Percentiles rank a stretch among this genome's conserved stretches.
These are phyloP conservation scores for Kodamaea restingae DNA, from an alignment of 805 yeast species.

Conservation along the genomic window DNA sequence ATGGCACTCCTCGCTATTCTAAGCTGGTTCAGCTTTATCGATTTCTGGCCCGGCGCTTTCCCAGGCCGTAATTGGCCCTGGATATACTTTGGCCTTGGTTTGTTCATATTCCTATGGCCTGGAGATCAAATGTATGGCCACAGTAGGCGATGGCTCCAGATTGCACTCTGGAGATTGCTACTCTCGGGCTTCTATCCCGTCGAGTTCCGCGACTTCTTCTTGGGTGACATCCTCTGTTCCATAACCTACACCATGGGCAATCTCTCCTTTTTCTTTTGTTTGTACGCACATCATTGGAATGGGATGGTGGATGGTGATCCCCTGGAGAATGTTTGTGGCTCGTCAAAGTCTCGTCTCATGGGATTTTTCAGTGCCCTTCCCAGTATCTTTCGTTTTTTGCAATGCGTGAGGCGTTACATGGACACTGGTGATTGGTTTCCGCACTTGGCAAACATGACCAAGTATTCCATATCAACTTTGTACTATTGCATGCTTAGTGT, in stretches of 20 bases:
- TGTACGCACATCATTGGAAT: constrained; percentile 70
- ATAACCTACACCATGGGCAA: constrained; percentile 86
- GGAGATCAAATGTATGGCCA: constrained; percentile 49
- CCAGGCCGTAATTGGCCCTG: constrained; percentile 79
- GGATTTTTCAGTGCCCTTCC: constrained; percentile 87
- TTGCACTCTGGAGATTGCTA: constrained; percentile 66
- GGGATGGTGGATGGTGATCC: constrained; percentile 42
- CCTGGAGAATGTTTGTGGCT: constrained; percentile 55
- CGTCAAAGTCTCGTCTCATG: constrained; percentile 66
- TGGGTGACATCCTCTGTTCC: constrained; percentile 89
- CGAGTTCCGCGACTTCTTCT: constrained; percentile 88
- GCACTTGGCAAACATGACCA: constrained; percentile 82
- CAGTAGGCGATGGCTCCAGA: constrained; percentile 75
- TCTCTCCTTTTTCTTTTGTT: constrained; percentile 78
- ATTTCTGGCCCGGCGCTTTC: constrained; percentile 57
- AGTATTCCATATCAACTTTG: constrained; percentile 62
- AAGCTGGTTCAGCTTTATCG: constrained; percentile 71
- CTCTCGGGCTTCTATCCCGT: constrained; percentile 90
- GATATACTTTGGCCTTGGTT: constrained; percentile 56
- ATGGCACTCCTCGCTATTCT: constrained; percentile 56
- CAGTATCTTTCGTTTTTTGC: constrained; percentile 84
- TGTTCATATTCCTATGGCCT: constrained; percentile 57
- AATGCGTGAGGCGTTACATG: constrained; percentile 84
- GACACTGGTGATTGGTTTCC: constrained; percentile 97
- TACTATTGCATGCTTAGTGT: constrained; percentile 73